Conservation (phyloP, 768 basidiomycete species). For the Mycena rosella region DNA sequence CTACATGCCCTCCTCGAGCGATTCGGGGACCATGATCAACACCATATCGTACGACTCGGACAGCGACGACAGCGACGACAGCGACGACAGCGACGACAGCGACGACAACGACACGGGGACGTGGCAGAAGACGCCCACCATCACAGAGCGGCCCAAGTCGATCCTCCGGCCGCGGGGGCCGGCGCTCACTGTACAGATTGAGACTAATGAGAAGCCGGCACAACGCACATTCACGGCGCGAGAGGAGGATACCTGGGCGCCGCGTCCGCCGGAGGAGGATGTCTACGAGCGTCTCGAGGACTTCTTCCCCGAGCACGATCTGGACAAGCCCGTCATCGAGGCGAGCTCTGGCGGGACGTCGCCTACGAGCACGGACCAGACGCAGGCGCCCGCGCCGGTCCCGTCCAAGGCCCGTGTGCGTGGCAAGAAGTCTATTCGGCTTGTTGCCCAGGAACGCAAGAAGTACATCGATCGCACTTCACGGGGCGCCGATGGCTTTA, state of each 20-base stretch:
- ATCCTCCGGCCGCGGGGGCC: constrained; percentile 56
- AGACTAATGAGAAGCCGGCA: no score
- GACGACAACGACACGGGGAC: constrained; percentile 58
- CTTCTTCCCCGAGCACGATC: constrained; percentile 96
- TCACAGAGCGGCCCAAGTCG: constrained; percentile 46
- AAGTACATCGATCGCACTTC: constrained; percentile 79
- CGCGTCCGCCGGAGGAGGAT: constrained; percentile 91
- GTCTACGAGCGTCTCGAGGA: constrained; percentile 93
- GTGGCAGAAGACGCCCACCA: constrained; percentile 59
- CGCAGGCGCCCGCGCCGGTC: constrained; percentile 54
- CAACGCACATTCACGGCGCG: constrained; percentile 73
- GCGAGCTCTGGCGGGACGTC: constrained; percentile 84
- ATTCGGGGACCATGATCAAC: constrained; percentile 45
- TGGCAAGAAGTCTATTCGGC: constrained; percentile 92
- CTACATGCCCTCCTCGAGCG: constrained; percentile 26
- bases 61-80: no score
- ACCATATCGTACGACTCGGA: constrained; percentile 51
- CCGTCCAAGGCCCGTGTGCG: constrained; percentile 57
- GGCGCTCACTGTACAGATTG: constrained; percentile 60
- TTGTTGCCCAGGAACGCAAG: constrained; percentile 92
- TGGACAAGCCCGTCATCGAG: constrained; percentile 96
- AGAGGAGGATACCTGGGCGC: constrained; percentile 84
- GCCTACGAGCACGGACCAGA: constrained; percentile 74
- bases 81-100: no score
- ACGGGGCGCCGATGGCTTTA: constrained; percentile 55